Conservation (phyloP, 1,284 basidiomycete species). For the Puccinia coronata region DNA sequence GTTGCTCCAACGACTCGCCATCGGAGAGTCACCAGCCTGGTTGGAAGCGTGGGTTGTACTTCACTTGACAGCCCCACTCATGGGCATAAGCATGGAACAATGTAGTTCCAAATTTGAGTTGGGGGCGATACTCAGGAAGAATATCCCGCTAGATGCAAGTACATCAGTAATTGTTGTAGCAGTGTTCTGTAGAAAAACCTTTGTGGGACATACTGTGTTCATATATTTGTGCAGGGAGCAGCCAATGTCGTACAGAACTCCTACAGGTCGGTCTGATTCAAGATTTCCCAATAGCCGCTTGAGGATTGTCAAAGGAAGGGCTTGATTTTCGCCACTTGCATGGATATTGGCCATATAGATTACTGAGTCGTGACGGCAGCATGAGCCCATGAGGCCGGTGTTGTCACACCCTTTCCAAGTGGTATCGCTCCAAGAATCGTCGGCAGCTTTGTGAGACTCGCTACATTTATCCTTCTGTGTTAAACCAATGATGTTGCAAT, state of each 20-base stretch:
- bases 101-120: neutral
- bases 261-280: neutral
- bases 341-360: neutral
- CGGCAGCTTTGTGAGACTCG: too few species aligned
- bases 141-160: neutral
- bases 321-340: neutral
- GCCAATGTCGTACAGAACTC: neutral
- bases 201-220: neutral
- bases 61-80: conserved; percentile 4
- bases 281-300: neutral
- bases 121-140: neutral
- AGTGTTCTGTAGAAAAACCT: too few species aligned
- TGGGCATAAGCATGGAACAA: conserved; percentile 18
- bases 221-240: neutral
- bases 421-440: too few species aligned
- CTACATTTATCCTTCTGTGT: too few species aligned
- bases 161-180: too few species aligned
- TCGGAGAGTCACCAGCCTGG: neutral
- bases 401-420: neutral
- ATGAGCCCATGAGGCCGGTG: neutral
- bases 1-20: neutral
- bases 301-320: neutral
- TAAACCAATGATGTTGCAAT: too few species aligned
- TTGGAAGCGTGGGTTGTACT: neutral
- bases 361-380: neutral